Percentiles rank a stretch among this genome's conserved stretches.
phyloP scores from a whole-genome alignment of 495 filamentous ascomycete genomes.

The Aspergillus haitiensis region DNA sequence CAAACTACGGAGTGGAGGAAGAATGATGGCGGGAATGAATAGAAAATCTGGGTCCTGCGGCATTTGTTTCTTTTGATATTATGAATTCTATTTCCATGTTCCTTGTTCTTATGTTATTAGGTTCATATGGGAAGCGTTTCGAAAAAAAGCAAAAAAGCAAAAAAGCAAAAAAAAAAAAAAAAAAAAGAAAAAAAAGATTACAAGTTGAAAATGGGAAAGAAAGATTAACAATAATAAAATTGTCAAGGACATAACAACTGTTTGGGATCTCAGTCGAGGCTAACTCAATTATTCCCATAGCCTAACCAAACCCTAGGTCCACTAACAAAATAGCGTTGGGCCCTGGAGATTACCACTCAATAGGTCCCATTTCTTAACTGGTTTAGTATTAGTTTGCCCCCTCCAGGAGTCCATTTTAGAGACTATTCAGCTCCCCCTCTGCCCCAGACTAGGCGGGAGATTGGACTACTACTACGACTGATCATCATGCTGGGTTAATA shows the following conservation, averaged over 20 bases:
- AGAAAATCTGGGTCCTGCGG: conserved; percentile 11
- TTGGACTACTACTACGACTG: not conserved
- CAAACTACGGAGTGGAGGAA: conserved; percentile 7
- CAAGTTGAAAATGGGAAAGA: not conserved
- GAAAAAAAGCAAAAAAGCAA: conserved; percentile 1
- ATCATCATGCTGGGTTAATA: not conserved
- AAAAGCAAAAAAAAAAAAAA: conserved; percentile 1
- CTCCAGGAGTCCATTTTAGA: conserved; percentile 8
- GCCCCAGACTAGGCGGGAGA: conserved; percentile 12
- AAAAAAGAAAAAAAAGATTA: conserved; percentile 1
- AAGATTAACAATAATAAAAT: not conserved
- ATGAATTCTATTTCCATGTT: not conserved
- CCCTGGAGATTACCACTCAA: conserved; percentile 7
- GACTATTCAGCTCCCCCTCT: conserved; percentile 8
- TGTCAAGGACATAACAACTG: not conserved
- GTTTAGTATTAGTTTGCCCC: conserved; percentile 15
- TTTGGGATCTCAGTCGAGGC: not conserved
- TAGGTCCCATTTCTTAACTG: not conserved
- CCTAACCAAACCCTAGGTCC: conserved; percentile 15
- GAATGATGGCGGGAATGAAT: conserved; percentile 14
- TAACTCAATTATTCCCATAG: not conserved
- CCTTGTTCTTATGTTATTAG: not conserved
- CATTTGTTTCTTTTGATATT: conserved; percentile 11
- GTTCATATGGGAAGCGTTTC: not conserved
- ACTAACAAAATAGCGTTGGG: conserved; percentile 18